A percentile compares a stretch with the other conserved stretches of the same genome.
Conservation (phyloP, 2,329 filamentous ascomycete genomes). For the Ophiocordyceps camponoti-floridani region DNA sequence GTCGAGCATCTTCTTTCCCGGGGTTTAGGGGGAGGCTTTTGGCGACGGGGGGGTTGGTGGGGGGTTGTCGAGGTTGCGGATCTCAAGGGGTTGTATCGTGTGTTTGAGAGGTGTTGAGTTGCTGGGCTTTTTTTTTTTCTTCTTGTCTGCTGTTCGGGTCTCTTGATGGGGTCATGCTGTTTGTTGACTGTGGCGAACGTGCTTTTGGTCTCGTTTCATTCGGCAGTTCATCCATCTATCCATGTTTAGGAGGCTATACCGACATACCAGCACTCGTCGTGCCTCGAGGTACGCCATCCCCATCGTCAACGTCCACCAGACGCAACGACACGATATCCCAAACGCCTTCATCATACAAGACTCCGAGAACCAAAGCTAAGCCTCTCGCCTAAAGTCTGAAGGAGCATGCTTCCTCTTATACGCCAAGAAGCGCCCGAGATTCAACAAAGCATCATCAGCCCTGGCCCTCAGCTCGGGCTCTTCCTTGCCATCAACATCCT, state of each 20-base stretch:
- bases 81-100: constrained; percentile 78
- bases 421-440: constrained; percentile 41
- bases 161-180: not conserved
- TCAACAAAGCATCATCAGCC: constrained; percentile 42
- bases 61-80: constrained; percentile 74
- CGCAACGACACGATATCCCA: not conserved
- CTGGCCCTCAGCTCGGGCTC: constrained; percentile 36
- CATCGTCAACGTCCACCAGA: not conserved
- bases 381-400: not conserved
- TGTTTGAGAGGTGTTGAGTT: constrained; percentile 78
- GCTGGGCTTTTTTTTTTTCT: not conserved
- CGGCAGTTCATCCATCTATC: no score
- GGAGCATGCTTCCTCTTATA: constrained; percentile 45
- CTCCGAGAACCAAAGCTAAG: not conserved
- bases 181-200: not conserved
- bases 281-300: no score
- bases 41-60: constrained; percentile 57
- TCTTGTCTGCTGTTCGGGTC: not conserved
- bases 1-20: constrained; percentile 83
- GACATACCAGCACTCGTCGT: no score
- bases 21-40: constrained; percentile 70
- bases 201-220: no score
- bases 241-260: no score
- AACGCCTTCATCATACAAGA: not conserved
- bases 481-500: constrained; percentile 41